phyloP scores from a whole-genome alignment of 2,329 filamentous ascomycete genomes.

The Penicillium sclerotigenum region DNA sequence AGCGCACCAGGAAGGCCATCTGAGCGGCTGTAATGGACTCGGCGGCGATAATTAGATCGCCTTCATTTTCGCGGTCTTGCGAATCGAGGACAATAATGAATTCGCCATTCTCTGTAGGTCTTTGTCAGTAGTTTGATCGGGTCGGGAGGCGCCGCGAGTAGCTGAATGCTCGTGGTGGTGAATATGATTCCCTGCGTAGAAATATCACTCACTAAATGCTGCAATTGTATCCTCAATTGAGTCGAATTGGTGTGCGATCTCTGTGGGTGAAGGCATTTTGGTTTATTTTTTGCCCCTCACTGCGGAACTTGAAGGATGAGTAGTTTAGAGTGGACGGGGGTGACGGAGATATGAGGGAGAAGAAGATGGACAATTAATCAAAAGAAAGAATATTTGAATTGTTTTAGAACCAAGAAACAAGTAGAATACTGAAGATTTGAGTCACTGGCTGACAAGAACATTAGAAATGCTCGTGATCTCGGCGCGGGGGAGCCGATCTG shows the following conservation, averaged over 20 bases:
- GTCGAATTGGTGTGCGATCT: conserved; percentile 37
- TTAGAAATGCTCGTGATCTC: conserved; percentile 26
- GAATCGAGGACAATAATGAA: conserved; percentile 97
- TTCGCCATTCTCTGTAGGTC: conserved; percentile 65
- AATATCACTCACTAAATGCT: conserved; percentile 40
- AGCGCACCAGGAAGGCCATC: conserved; percentile 93
- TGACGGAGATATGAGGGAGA: neutral
- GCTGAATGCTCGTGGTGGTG: neutral
- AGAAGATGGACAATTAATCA: neutral
- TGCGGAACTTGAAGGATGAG: conserved; percentile 14
- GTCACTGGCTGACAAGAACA: conserved; percentile 22
- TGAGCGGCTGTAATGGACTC: conserved; percentile 78
- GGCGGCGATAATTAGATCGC: conserved; percentile 93
- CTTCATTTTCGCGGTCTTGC: conserved; percentile 91
- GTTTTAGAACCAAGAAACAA: neutral
- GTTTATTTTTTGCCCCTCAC: conserved; percentile 26
- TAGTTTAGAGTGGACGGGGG: neutral
- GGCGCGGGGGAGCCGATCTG: conserved; percentile 19
- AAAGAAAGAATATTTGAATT: neutral
- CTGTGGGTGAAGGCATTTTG: conserved; percentile 36
- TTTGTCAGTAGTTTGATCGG: conserved; percentile 14
- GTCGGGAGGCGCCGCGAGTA: neutral
- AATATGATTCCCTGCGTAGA: neutral
- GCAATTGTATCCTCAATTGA: conserved; percentile 43
- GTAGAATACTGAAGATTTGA: neutral